Evolutionary conservation across 2,329 filamentous ascomycete genomes (phyloP).

Genomic region (Pyrenochaeta sp.): DNA sequence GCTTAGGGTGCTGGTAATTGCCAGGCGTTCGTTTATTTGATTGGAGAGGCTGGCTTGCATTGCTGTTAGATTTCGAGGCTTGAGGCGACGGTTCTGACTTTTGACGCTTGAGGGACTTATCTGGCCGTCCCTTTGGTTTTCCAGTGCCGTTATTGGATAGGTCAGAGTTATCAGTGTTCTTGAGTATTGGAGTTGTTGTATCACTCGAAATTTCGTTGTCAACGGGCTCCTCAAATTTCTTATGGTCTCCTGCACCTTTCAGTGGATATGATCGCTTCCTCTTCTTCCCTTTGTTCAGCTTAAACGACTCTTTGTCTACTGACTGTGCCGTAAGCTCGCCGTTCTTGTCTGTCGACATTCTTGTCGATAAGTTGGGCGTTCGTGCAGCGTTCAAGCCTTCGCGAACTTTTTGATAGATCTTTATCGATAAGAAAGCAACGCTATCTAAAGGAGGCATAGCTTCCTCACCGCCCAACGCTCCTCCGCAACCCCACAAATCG

Average conservation of each 20-base stretch:
- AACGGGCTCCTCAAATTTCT: slow-evolving; percentile 26
- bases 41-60: slow-evolving; percentile 3
- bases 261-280: slow-evolving; percentile 38
- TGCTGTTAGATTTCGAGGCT: slow-evolving; percentile 1
- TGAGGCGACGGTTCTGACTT: slow-evolving; percentile 4
- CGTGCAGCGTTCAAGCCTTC: neutral
- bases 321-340: neutral
- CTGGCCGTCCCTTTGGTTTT: neutral
- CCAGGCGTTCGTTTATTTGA: slow-evolving; percentile 9
- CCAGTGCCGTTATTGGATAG: neutral
- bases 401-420: slow-evolving; percentile 32
- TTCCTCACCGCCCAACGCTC: neutral
- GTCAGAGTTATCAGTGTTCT: neutral
- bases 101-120: slow-evolving; percentile 4
- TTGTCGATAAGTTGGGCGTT: slow-evolving; percentile 7
- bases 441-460: slow-evolving; percentile 4
- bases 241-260: slow-evolving; percentile 11
- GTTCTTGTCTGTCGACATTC: slow-evolving; percentile 28
- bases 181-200: neutral
- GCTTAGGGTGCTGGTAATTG: slow-evolving; percentile 4
- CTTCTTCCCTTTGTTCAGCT: slow-evolving; percentile 40
- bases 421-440: slow-evolving; percentile 37
- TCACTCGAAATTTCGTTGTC: slow-evolving; percentile 23
- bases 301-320: neutral
- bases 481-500: slow-evolving; percentile 1